Evolutionary conservation across 2,329 filamentous ascomycete species (phyloP), one percentile per base, ranked within the genome.

Genomic region (Chaetothyriales sp.): DNA sequence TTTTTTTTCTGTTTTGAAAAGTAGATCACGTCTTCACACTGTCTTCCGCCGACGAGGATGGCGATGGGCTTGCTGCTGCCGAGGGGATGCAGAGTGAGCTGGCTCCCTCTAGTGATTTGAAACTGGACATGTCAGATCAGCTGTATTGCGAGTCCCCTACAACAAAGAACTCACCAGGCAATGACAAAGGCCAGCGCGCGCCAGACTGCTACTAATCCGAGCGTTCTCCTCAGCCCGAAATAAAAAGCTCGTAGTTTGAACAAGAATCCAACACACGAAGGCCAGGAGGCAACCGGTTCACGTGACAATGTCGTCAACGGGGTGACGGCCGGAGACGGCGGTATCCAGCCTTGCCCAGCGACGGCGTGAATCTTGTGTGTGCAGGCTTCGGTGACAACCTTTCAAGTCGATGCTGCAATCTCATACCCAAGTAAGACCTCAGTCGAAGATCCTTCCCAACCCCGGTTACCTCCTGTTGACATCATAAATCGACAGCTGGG

Each of bases 351-450:
- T 4, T 45, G 43, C 43, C 43, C 20, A 45, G n/a, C 5, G 20
- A 25, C 20, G 43, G n/a, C 18, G 43, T 45, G 4, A 2, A 40
- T 15, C 10, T 15, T 40, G 7, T 33, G 29, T 5, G 29, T 40
- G 33, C 33, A 15, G 15, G 33, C 15, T 40, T 15, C 33, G 5
- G 33, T 15, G 33, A 5, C 33, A 40, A 53, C 45, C 18, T 22
- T 40, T 57, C 49, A 64, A 37, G 60, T 60, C 44, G 66, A 65
- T 49, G 77, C 72, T 8, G 71, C 73, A 60, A 98, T 95, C 70
- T 98, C 92, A 67, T 98, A 98, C 15, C 92, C 92, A 51, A 98
- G 80, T 54, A 98, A 67, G 0, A 92, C 88, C 70, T 98, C 92
- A 0, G 92, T 97, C 37, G 78, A 83, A 18, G 78, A 82, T 1